These are phyloP conservation scores for Butyriboletus loyo DNA, from an alignment of 768 basidiomycete species.

Conservation along the genomic window DNA sequence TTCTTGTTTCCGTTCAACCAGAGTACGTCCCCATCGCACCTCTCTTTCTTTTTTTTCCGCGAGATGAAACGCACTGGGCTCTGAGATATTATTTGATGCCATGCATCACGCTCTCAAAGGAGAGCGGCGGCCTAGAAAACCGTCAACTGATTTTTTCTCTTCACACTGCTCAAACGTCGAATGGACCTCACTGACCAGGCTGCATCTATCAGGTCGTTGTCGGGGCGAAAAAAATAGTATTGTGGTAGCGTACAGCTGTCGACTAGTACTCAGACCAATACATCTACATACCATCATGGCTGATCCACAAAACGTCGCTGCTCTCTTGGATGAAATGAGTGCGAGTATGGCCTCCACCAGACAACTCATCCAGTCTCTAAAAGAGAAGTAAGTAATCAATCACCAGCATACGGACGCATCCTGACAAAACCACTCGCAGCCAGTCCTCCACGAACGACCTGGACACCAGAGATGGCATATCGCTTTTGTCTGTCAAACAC, in stretches of 20 bases:
- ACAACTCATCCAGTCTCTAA: constrained; percentile 50
- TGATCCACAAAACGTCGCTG: constrained; percentile 18
- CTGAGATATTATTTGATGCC: constrained; percentile 45
- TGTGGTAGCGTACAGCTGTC: constrained; percentile 1
- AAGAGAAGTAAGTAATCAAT: constrained; percentile 46
- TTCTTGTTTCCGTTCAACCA: neutral
- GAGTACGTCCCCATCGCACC: neutral
- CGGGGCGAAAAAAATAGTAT: neutral
- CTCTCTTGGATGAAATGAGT: constrained; percentile 53
- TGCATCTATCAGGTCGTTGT: neutral
- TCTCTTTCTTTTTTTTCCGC: neutral
- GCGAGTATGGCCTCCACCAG: constrained; percentile 60
- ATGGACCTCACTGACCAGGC: constrained; percentile 7
- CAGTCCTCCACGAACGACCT: constrained; percentile 33
- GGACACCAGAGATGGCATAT: constrained; percentile 77
- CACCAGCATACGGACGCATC: neutral
- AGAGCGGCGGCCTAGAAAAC: constrained; percentile 64
- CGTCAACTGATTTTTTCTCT: constrained; percentile 47
- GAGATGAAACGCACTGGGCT: constrained; percentile 66
- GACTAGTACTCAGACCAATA: neutral
- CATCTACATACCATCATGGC: constrained; percentile 18
- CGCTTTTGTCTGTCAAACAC: constrained; percentile 85
- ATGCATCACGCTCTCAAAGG: constrained; percentile 47
- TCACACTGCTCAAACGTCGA: neutral
- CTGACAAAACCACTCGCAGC: constrained; percentile 25